A percentile compares a stretch with the other conserved stretches of the same genome.
Conservation (phyloP, 257 asterid genomes). For the Solanum tarijense region DNA sequence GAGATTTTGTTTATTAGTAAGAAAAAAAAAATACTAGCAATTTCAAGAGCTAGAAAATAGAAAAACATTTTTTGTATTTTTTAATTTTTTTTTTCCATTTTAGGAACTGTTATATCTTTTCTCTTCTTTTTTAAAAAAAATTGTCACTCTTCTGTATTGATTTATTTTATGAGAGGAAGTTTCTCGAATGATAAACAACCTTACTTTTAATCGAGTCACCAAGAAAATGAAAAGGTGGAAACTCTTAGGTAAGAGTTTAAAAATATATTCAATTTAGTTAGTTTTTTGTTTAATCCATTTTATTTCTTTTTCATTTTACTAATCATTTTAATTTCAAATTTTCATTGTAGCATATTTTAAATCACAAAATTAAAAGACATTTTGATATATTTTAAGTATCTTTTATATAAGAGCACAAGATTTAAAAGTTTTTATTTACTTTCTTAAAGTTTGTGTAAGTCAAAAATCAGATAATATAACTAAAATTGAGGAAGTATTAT, state of each 20-base stretch:
- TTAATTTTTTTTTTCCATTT: neutral
- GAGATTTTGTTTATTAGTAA: neutral
- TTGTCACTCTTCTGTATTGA: neutral
- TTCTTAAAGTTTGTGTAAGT: neutral
- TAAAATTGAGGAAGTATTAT: neutral
- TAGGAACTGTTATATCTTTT: neutral
- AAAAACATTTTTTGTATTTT: neutral
- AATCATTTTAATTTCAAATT: neutral
- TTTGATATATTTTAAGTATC: too few species aligned
- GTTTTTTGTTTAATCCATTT: too few species aligned
- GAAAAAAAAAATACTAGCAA: neutral
- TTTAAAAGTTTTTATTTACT: too few species aligned
- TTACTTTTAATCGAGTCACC: neutral
- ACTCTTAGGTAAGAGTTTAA: neutral
- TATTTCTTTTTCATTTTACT: accelerated
- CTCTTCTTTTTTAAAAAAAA: accelerated
- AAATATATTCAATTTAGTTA: too few species aligned
- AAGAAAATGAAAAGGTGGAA: too few species aligned
- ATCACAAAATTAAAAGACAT: neutral
- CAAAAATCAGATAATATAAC: too few species aligned
- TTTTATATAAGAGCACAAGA: too few species aligned
- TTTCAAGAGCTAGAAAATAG: neutral
- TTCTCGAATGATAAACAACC: accelerated
- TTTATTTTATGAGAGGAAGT: neutral
- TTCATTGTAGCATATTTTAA: neutral